Evolutionary conservation across 2,329 filamentous ascomycete genomes (phyloP), one percentile per base, ranked within the genome.

Genomic region (Fusarium clavum): DNA sequence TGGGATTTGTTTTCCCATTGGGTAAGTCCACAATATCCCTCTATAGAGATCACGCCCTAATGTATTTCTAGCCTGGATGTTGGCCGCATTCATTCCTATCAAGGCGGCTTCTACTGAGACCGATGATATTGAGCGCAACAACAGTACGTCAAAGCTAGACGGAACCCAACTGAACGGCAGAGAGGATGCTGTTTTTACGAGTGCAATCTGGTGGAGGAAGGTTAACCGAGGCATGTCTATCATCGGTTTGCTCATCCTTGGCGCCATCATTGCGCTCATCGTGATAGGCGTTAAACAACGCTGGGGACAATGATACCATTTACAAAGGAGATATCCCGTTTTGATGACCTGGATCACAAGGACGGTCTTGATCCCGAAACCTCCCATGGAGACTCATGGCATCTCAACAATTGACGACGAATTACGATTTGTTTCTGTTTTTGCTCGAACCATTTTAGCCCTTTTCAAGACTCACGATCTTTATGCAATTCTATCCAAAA

Each of bases 1-100:
- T 91, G 48, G 94, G 94, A 25, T 97, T 97, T 75, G 82, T 95
- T 48, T 88, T 94, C 75, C 94, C 93, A 8, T 85, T 94, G 65
- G 84, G 89, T 91, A 81, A 80, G 88, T 79, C 13, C 16, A 49
- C 8, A 3, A 18, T n/a, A 24, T 8, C 8, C 22, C 8, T 14
- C 8, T 8, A 6, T 22, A 20, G 27, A 57, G n/a, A 12, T 14
- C 29, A 22, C 68, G 61, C 49, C 43, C 65, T 72, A 67, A 77
- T 65, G 51, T 43, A 13, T 53, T 44, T 22, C 51, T 72, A 91
- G 91, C 91, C 58, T 97, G 93, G 93, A 92, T 95, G 82, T 83
- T 94, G 68, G 94, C 91, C 3, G 88, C 93, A 2, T 85, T 94
- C 57, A 83, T 96, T 14, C 92, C 92, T 2, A 80, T 97, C 9